Percentiles rank a stretch among this genome's conserved stretches.
These are phyloP conservation scores for Gaultheria prostrata DNA, from an alignment of 148 eudicot species.

Conservation along the genomic window DNA sequence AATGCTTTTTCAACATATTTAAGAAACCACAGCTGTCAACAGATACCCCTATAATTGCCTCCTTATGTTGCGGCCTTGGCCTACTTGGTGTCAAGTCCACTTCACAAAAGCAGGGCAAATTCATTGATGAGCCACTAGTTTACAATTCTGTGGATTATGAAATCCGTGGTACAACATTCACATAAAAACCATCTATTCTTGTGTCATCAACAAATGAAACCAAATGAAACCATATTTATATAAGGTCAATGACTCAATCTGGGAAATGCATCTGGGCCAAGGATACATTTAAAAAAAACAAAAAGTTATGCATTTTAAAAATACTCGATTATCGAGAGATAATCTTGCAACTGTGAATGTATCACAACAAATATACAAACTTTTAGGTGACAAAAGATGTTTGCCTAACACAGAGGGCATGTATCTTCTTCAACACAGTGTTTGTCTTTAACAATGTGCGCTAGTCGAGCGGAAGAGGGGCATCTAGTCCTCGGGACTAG, in stretches of 20 bases:
- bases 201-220: no score
- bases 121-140: conserved; percentile 2
- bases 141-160: not conserved
- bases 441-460: no score
- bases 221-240: not conserved
- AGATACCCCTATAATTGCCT: not conserved
- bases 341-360: not conserved
- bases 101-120: conserved; percentile 3
- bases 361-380: not conserved
- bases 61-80: conserved; percentile 8
- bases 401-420: not conserved
- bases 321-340: not conserved
- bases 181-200: not conserved
- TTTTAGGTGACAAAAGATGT: no score
- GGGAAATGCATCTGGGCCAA: not conserved
- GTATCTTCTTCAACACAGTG: not conserved
- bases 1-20: not conserved
- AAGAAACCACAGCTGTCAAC: conserved; percentile 16
- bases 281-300: not conserved
- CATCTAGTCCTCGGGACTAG: no score
- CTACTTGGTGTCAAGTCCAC: conserved; percentile 11
- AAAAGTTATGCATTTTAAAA: not conserved
- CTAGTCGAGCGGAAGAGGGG: no score
- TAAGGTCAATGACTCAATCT: not conserved
- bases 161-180: conserved; percentile 3